Conservation (phyloP, 768 basidiomycete species). For the Daedaleopsis sinensis region DNA sequence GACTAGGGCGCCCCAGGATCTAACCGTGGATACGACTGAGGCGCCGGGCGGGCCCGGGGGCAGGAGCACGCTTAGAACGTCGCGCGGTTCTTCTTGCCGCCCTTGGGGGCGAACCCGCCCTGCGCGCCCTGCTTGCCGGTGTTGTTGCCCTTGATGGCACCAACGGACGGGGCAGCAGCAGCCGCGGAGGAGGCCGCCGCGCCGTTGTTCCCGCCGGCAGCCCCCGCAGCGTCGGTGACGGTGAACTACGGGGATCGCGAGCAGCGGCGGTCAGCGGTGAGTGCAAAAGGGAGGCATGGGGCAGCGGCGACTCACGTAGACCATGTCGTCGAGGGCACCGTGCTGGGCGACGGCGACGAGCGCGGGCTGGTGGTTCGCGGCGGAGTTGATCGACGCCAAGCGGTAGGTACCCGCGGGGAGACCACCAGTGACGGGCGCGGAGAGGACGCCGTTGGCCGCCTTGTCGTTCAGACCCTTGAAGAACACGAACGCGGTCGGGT, state of each 20-base stretch:
- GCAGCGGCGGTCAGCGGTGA: background rate
- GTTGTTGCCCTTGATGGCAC: constrained; percentile 20
- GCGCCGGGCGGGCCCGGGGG: background rate
- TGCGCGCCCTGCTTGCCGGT: constrained; percentile 14
- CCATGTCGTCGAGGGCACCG: constrained; percentile 42
- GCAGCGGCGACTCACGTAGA: constrained; percentile 36
- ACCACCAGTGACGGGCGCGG: constrained; percentile 42
- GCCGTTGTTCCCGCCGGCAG: constrained; percentile 12
- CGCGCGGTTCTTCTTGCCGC: constrained; percentile 1
- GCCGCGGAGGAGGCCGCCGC: constrained; percentile 10
- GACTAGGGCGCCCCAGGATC: background rate
- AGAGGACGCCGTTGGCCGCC: constrained; percentile 44
- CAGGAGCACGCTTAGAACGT: background rate
- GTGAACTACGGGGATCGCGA: constrained; percentile 23
- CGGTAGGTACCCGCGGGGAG: constrained; percentile 48
- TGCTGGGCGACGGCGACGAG: constrained; percentile 46
- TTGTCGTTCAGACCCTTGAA: constrained; percentile 57
- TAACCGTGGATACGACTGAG: too few relatives aligned
- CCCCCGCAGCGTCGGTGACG: constrained; percentile 25
- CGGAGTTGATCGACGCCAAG: constrained; percentile 46
- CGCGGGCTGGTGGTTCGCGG: constrained; percentile 46
- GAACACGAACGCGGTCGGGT: constrained; percentile 57
- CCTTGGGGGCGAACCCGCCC: constrained; percentile 17
- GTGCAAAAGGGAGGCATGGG: background rate
- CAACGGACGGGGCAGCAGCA: constrained; percentile 12